Conservation (phyloP, 129 eudicot genomes). For the Flaveria trinervia region DNA sequence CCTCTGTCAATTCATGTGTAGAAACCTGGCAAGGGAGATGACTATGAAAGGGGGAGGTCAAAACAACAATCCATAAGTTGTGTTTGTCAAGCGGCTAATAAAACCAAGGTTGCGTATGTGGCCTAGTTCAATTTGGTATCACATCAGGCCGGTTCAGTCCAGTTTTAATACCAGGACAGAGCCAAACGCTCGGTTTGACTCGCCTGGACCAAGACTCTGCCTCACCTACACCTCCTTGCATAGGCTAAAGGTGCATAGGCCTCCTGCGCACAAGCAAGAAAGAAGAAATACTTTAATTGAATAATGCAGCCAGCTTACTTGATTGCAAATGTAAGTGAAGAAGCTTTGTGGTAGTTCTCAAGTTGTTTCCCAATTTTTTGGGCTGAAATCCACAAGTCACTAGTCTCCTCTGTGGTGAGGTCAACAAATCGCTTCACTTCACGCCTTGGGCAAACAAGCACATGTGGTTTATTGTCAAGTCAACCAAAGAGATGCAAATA, state of each 20-base stretch:
- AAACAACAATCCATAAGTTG: neutral
- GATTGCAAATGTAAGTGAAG: slow-evolving; percentile 87
- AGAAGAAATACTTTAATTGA: neutral
- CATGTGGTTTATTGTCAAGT: slow-evolving; percentile 76
- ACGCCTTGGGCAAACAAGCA: slow-evolving; percentile 94
- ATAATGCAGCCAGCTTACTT: slow-evolving; percentile 49
- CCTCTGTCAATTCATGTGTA: neutral
- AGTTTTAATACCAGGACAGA: neutral
- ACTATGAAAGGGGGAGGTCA: neutral
- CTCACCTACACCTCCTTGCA: neutral
- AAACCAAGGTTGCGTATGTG: too few relatives aligned
- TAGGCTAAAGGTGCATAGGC: neutral
- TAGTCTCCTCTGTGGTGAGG: slow-evolving; percentile 75
- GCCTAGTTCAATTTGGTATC: too few relatives aligned
- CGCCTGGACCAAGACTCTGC: too few relatives aligned
- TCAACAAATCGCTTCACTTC: slow-evolving; percentile 88
- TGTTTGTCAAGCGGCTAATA: neutral
- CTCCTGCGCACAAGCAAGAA: slow-evolving; percentile 15
- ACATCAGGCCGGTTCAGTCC: neutral
- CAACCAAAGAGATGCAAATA: slow-evolving; percentile 33
- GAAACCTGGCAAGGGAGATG: neutral
- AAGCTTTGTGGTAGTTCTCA: slow-evolving; percentile 82
- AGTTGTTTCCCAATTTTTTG: slow-evolving; percentile 77
- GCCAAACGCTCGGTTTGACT: too few relatives aligned
- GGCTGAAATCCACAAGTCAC: slow-evolving; percentile 89